Base-by-base conservation (phyloP, 805 yeast species). In the Torulaspora indica region DNA sequence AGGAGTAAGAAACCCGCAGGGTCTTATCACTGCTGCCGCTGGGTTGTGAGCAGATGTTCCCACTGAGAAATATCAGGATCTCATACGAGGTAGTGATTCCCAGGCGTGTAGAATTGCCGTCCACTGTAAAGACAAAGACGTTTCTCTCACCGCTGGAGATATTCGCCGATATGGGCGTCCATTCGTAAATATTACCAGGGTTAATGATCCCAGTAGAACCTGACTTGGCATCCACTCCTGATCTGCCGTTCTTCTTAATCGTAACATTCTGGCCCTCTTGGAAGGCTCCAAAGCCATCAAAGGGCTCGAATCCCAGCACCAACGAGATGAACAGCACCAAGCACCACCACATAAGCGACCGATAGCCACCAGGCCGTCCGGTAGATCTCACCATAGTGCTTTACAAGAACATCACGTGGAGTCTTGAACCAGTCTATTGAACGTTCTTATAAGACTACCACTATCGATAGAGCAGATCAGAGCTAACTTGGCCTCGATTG, bases 41-140 rank as follows among this genome's bases (percentile, higher is more conserved):
- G 1, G 70, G 67, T 28, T 55, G 56, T 4, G 46, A 33, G 40
- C 69, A 64, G 10, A 67, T 44, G 47, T 64, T 69, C 20, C 70
- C 64, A 38, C 72, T 66, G 4, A 66, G 41, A 43, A 58, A 67
- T 17, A 68, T 56, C 9, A 58, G 42, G 14, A 56, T 48, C 29
- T 58, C 60, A 28, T 55, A 56, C 37, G 54, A 46, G 41, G 47
- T 48, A 20, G 46, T 38, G 32, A 53, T 43, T 13, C 45, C 50
- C 12, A 46, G 42, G 6, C 50, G 49, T 8, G 47, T 29, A 8
- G 48, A 42, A 7, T 47, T 46, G 6, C 52, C 39, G 42, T 56
- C 51, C 7, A 63, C 47, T 2, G 46, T 28, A 32, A 61, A 63
- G 4, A 53, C 49, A 42, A 54, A 63, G 5, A 48, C 55, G 38